phyloP scores from a whole-genome alignment of 768 basidiomycete genomes.

The Russula emetica region DNA sequence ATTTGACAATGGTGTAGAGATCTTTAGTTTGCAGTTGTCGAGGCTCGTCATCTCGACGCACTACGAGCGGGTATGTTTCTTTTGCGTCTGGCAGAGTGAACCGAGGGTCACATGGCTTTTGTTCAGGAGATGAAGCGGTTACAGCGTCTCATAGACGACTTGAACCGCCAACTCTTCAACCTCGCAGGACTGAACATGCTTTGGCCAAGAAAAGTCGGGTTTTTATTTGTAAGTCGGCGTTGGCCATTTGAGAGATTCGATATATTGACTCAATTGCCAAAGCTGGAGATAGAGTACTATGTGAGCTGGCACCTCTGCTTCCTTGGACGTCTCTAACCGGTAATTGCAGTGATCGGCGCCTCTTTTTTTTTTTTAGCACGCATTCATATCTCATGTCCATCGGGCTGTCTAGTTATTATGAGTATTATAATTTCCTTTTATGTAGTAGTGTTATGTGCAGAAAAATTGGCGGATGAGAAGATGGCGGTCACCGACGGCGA shows the following conservation, averaged over 20 bases:
- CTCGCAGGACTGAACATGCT: slow-evolving; percentile 82
- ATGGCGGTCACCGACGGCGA: not conserved
- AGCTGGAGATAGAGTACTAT: slow-evolving; percentile 97
- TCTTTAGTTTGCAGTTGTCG: slow-evolving; percentile 78
- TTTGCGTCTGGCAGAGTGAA: not conserved
- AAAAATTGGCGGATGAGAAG: not conserved
- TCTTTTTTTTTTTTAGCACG: not conserved
- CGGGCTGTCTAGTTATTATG: not conserved
- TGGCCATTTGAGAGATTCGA: not conserved
- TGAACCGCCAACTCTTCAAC: slow-evolving; percentile 76
- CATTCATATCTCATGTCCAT: not conserved
- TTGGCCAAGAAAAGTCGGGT: slow-evolving; percentile 80
- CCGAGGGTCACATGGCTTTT: not conserved
- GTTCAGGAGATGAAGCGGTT: slow-evolving; percentile 74
- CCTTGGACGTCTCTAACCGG: slow-evolving; percentile 4
- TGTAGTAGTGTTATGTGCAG: not conserved
- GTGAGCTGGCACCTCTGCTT: slow-evolving; percentile 43
- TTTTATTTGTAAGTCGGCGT: slow-evolving; percentile 75
- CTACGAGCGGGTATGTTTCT: slow-evolving; percentile 66
- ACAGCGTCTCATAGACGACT: slow-evolving; percentile 53
- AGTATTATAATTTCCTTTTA: slow-evolving; percentile 2
- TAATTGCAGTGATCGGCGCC: slow-evolving; percentile 14
- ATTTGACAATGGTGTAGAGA: slow-evolving; percentile 73
- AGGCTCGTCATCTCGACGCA: slow-evolving; percentile 64
- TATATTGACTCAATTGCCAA: slow-evolving; percentile 14